Conservation (phyloP, 2,329 filamentous ascomycete species). For the Huntiella moniliformis region DNA sequence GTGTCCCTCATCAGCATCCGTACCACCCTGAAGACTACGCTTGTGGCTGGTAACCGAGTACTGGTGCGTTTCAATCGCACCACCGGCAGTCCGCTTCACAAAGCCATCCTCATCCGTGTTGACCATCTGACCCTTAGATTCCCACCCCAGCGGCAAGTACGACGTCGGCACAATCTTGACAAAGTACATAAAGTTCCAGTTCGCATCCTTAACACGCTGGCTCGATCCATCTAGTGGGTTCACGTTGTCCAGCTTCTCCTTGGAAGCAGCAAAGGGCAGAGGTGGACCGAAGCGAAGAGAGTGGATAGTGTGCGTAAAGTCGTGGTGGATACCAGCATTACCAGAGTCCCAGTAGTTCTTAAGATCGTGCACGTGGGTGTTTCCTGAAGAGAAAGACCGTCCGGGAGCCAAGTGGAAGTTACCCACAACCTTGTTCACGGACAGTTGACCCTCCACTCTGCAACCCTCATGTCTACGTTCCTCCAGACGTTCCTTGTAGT, state of each 20-base stretch:
- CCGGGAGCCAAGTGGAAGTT: conserved; percentile 98
- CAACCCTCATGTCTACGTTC: conserved; percentile 82
- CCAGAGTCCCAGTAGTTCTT: conserved; percentile 79
- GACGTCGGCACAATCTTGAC: conserved; percentile 95
- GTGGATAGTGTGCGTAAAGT: conserved; percentile 79
- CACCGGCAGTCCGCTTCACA: conserved; percentile 46
- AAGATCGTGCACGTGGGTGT: conserved; percentile 94
- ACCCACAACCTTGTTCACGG: conserved; percentile 94
- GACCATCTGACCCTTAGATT: conserved; percentile 30
- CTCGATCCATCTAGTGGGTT: conserved; percentile 61
- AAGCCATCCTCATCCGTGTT: conserved; percentile 44
- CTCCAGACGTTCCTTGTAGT: conserved; percentile 77
- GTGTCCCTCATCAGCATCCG: conserved; percentile 73
- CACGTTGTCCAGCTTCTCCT: conserved; percentile 36
- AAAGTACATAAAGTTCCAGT: conserved; percentile 98
- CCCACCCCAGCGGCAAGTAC: conserved; percentile 83
- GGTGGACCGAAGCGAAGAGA: conserved; percentile 83
- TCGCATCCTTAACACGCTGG: conserved; percentile 62
- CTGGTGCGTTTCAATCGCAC: conserved; percentile 91
- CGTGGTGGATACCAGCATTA: conserved; percentile 48
- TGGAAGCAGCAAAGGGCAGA: conserved; percentile 49
- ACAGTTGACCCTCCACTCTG: conserved; percentile 75
- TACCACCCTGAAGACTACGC: conserved; percentile 66
- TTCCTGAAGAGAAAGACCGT: conserved; percentile 86
- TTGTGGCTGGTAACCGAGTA: conserved; percentile 97